A percentile compares a stretch with the other conserved stretches of the same genome.
Evolutionary conservation across 208 protist species (phyloP).

Genomic region (Crithidia brevicula): DNA sequence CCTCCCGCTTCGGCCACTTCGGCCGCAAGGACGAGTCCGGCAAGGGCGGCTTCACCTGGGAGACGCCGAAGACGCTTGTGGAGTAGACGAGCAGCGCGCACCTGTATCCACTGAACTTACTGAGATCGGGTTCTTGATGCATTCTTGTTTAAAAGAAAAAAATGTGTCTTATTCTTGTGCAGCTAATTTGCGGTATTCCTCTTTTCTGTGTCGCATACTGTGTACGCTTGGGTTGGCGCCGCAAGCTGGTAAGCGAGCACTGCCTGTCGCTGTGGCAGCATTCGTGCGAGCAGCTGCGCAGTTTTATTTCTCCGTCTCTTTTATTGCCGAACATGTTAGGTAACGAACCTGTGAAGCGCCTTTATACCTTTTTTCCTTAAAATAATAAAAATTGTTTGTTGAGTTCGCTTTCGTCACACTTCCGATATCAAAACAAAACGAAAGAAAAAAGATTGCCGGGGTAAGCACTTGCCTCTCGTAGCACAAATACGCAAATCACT

Average conservation of each 20-base stretch:
- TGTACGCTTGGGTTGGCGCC: too few relatives aligned
- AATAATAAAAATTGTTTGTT: neutral
- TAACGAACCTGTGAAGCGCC: constrained; percentile 30
- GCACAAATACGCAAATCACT: too few relatives aligned
- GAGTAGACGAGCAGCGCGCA: neutral
- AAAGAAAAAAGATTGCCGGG: too few relatives aligned
- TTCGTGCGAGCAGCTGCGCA: neutral
- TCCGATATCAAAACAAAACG: too few relatives aligned
- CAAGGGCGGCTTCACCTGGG: constrained; percentile 98
- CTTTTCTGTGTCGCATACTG: neutral
- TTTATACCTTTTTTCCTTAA: constrained; percentile 1
- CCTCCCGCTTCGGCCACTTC: constrained; percentile 99
- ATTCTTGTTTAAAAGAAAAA: too few relatives aligned
- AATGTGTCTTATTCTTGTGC: too few relatives aligned
- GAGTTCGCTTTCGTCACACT: too few relatives aligned
- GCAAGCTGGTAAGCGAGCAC: too few relatives aligned
- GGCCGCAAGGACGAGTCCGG: constrained; percentile 92
- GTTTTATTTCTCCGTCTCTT: constrained; percentile 15
- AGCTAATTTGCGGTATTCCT: too few relatives aligned
- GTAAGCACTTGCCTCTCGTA: too few relatives aligned
- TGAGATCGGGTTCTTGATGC: neutral
- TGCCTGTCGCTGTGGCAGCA: neutral
- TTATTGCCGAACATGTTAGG: constrained; percentile 21
- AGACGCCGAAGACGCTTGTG: constrained; percentile 95
- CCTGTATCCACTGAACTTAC: constrained; percentile 6